Evolutionary conservation across 2,329 filamentous ascomycete genomes (phyloP).

Genomic region (Beauveria sp.): DNA sequence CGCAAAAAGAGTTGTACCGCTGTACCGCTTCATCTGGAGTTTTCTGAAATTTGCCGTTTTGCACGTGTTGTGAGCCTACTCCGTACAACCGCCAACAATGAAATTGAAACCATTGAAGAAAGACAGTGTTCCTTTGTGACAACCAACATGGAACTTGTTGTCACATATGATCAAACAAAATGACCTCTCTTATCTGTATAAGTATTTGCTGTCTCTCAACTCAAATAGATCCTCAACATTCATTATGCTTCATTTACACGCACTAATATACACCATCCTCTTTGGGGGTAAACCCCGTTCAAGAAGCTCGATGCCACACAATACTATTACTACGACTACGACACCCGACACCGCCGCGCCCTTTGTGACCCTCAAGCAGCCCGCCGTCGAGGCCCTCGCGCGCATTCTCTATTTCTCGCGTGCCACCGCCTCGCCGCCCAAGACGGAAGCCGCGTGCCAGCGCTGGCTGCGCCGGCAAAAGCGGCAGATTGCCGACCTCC

Average conservation of each 20-base stretch:
- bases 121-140: not conserved
- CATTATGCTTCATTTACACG: too few relatives aligned
- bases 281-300: not conserved
- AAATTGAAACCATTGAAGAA: not conserved
- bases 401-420: not conserved
- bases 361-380: not conserved
- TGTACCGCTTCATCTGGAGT: too few relatives aligned
- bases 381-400: slow-evolving; percentile 1
- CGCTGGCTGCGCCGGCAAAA: not conserved
- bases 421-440: not conserved
- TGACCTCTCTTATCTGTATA: not conserved
- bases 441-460: not conserved
- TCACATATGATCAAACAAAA: not conserved
- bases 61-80: too few relatives aligned
- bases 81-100: not conserved
- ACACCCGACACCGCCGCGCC: not conserved
- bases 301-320: not conserved
- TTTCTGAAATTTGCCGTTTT: too few relatives aligned
- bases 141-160: not conserved
- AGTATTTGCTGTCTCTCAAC: not conserved
- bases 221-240: not conserved
- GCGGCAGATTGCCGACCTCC: not conserved
- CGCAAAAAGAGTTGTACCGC: too few relatives aligned
- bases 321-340: not conserved
- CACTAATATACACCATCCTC: too few relatives aligned